Evolutionary conservation across 2,329 filamentous ascomycete species (phyloP).

Genomic region (Aaosphaeria pasadenensis): DNA sequence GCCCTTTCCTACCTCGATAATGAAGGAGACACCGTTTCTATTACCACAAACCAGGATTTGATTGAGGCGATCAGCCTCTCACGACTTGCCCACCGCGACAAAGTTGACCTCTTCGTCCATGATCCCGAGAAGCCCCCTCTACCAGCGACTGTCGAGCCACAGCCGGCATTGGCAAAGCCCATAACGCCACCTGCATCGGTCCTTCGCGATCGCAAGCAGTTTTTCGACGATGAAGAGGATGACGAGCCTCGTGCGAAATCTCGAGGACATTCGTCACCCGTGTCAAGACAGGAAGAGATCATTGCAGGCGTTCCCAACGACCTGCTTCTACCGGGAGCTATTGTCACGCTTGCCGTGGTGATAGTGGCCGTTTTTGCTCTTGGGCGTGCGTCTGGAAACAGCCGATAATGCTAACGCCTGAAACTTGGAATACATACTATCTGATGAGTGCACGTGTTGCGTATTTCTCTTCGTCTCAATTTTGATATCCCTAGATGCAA

Average conservation of each 20-base stretch:
- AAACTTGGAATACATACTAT: not conserved
- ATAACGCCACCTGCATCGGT: slow-evolving; percentile 54
- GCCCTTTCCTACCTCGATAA: slow-evolving; percentile 95
- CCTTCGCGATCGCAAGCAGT: slow-evolving; percentile 46
- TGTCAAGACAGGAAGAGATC: slow-evolving; percentile 65
- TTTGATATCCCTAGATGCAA: slow-evolving; percentile 19
- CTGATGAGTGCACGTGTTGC: not conserved
- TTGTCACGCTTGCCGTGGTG: slow-evolving; percentile 90
- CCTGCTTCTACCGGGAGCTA: slow-evolving; percentile 84
- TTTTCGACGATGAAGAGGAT: slow-evolving; percentile 56
- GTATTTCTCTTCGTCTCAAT: slow-evolving; percentile 1
- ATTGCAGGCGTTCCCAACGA: slow-evolving; percentile 94
- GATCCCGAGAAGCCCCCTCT: slow-evolving; percentile 86
- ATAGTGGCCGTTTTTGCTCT: slow-evolving; percentile 93
- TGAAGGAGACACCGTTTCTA: slow-evolving; percentile 93
- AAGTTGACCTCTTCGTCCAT: slow-evolving; percentile 96
- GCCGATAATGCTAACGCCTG: no score
- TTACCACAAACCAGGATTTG: slow-evolving; percentile 92
- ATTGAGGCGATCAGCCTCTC: slow-evolving; percentile 85
- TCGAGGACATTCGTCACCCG: slow-evolving; percentile 44
- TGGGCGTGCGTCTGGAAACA: slow-evolving; percentile 57
- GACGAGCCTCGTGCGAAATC: slow-evolving; percentile 46
- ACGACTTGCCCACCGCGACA: slow-evolving; percentile 73
- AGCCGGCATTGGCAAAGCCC: slow-evolving; percentile 51
- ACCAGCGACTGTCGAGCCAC: slow-evolving; percentile 59